Evolutionary conservation across 169 alveolate genomes (phyloP), one percentile per base, ranked within the genome.

Genomic region (Amoebophrya sp.): DNA sequence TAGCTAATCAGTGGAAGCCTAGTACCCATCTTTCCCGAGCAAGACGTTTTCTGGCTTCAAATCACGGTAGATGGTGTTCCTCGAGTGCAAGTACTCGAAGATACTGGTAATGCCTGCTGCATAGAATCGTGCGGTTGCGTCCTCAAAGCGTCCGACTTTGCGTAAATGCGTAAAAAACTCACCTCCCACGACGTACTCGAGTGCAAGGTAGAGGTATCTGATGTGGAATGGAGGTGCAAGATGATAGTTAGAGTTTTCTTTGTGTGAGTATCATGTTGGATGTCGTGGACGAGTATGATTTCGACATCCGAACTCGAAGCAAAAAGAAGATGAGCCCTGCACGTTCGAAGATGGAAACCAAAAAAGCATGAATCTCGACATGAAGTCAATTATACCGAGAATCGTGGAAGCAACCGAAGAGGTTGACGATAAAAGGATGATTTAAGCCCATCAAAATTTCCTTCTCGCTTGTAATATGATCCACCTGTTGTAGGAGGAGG

Each of bases 1-100:
- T n/a, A n/a, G n/a, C n/a, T n/a, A n/a, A n/a, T n/a, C n/a, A n/a
- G n/a, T n/a, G n/a, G n/a, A n/a, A n/a, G n/a, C n/a, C n/a, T n/a
- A n/a, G n/a, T 90, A 76, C 33, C 41, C 90, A 34, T 41, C 89
- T 10, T 36, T 40, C 40, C 41, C 36, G n/a, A 34, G 41, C 10
- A 36, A 33, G 29, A 14, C 33, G 36, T 34, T 89, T 29, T 14
- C 40, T 2, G 93, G 39, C 96, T 98, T 0, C 99, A 77, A 77
- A 33, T 77, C 89, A 36, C 89, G 89, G 95, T 97, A 98, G 26
- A 98, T 96, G 90, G 98, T 98, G 92, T 97, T 96, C 95, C 96
- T 95, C 53, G 96, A 94, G 92, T 98, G 99, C 89, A 97, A 94
- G 94, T 98, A 98, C 95, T 98, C 99, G 95, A 98, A 98, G 95